Evolutionary conservation across 495 filamentous ascomycete genomes (phyloP).

Genomic region (Penicillium salamii): DNA sequence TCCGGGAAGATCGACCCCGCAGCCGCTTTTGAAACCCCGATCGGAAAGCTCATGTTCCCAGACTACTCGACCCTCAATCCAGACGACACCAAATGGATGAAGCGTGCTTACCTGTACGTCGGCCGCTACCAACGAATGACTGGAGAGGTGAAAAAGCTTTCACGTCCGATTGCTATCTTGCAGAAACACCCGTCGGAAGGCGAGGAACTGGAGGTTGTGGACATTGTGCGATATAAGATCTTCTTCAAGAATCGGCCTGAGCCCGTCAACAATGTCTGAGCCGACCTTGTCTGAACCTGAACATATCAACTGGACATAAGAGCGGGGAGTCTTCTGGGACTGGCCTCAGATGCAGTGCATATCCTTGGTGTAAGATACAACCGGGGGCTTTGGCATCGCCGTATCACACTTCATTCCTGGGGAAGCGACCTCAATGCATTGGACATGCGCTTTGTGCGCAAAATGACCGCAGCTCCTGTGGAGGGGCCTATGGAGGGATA

Average conservation of each 20-base stretch:
- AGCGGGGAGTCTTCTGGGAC: neutral
- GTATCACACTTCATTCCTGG: neutral
- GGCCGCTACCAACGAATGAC: conserved; percentile 86
- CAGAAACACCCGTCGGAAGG: conserved; percentile 19
- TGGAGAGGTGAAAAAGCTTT: conserved; percentile 85
- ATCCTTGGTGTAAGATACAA: neutral
- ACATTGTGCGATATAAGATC: conserved; percentile 86
- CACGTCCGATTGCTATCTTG: conserved; percentile 75
- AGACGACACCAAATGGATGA: conserved; percentile 73
- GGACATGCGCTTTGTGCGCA: neutral
- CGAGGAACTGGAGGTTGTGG: conserved; percentile 69
- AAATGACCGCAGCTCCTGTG: neutral
- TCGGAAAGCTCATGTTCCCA: conserved; percentile 80
- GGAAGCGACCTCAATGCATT: neutral
- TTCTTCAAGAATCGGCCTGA: conserved; percentile 85
- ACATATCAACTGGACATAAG: no score
- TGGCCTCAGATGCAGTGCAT: neutral
- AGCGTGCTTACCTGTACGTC: conserved; percentile 79
- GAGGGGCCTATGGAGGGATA: neutral
- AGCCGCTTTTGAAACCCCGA: conserved; percentile 44
- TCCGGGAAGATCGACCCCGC: conserved; percentile 4
- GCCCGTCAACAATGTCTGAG: conserved; percentile 60
- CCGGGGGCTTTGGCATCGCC: neutral
- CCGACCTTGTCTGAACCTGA: neutral
- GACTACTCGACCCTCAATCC: conserved; percentile 56